Evolutionary conservation across 441 rosid species (phyloP).

Genomic region (Brassica balearica): DNA sequence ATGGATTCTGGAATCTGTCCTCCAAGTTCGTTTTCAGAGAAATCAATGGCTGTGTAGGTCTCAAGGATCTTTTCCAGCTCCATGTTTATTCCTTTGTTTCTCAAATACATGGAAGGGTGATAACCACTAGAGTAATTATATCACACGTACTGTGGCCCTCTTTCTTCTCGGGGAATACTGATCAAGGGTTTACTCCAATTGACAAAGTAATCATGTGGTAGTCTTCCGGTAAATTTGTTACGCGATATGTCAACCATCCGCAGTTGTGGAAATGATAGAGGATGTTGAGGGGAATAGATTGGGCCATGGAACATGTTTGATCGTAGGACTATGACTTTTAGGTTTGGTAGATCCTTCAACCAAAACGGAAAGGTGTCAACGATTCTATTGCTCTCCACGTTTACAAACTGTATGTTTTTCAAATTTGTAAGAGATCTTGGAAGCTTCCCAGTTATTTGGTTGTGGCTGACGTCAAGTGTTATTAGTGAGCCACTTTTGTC

Average conservation of each 20-base stretch:
- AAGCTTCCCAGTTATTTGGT: constrained; percentile 4
- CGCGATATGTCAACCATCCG: not conserved
- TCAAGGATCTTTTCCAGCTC: not conserved
- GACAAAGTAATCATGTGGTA: not conserved
- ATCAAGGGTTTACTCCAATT: not conserved
- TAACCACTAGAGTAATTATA: no score
- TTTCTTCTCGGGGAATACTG: not conserved
- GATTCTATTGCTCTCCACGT: not conserved
- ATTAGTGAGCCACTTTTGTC: not conserved
- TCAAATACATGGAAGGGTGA: not conserved
- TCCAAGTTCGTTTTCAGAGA: not conserved
- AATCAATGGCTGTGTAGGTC: not conserved
- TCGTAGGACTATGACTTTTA: not conserved
- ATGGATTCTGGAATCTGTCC: no score
- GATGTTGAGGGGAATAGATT: not conserved
- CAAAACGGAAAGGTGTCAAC: not conserved
- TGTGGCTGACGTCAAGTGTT: not conserved
- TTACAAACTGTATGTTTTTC: no score
- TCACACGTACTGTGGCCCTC: no score
- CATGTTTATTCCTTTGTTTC: not conserved
- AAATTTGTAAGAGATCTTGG: not conserved
- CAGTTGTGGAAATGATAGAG: not conserved
- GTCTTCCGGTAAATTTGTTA: not conserved
- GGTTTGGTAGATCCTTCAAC: not conserved
- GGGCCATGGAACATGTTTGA: constrained; percentile 5